A percentile compares a stretch with the other conserved stretches of the same genome.
phyloP scores from a whole-genome alignment of 306 rosid species.

The Pterocarpus macrocarpus region DNA sequence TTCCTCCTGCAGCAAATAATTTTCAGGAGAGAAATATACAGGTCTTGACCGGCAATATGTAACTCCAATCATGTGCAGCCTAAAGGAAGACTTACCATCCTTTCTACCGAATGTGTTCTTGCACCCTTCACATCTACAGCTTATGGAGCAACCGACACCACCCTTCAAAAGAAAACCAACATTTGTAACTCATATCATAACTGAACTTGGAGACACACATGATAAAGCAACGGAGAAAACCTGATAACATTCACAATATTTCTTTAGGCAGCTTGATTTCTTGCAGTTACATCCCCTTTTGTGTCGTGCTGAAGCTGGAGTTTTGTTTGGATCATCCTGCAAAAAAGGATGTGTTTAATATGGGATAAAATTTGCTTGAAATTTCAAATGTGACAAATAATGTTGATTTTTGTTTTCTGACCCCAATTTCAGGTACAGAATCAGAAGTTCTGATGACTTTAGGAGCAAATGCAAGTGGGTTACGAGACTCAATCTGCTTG shows the following conservation, averaged over 20 bases:
- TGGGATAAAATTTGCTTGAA: slow-evolving; percentile 23
- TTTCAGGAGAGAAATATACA: slow-evolving; percentile 9
- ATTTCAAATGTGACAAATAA: slow-evolving; percentile 22
- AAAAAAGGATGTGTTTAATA: slow-evolving; percentile 39
- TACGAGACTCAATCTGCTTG: slow-evolving; percentile 85
- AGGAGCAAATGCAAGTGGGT: slow-evolving; percentile 95
- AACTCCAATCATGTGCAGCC: slow-evolving; percentile 19
- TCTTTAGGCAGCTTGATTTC: slow-evolving; percentile 87
- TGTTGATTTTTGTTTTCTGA: slow-evolving; percentile 47
- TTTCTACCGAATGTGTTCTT: slow-evolving; percentile 83
- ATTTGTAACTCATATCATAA: slow-evolving; percentile 48
- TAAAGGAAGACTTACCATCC: slow-evolving; percentile 67
- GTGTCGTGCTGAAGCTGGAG: slow-evolving; percentile 86
- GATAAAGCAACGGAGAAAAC: slow-evolving; percentile 52
- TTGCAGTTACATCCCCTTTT: slow-evolving; percentile 96
- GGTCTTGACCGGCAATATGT: slow-evolving; percentile 2
- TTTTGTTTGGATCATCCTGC: slow-evolving; percentile 83
- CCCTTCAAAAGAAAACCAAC: slow-evolving; percentile 63
- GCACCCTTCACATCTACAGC: slow-evolving; percentile 92
- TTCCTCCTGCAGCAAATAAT: not conserved
- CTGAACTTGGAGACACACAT: slow-evolving; percentile 20
- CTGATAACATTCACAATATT: slow-evolving; percentile 94
- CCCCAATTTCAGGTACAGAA: slow-evolving; percentile 73
- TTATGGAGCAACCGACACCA: slow-evolving; percentile 89
- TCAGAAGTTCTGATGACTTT: slow-evolving; percentile 79